phyloP scores from a whole-genome alignment of 2,329 filamentous ascomycete genomes.

The Talaromyces sp. region DNA sequence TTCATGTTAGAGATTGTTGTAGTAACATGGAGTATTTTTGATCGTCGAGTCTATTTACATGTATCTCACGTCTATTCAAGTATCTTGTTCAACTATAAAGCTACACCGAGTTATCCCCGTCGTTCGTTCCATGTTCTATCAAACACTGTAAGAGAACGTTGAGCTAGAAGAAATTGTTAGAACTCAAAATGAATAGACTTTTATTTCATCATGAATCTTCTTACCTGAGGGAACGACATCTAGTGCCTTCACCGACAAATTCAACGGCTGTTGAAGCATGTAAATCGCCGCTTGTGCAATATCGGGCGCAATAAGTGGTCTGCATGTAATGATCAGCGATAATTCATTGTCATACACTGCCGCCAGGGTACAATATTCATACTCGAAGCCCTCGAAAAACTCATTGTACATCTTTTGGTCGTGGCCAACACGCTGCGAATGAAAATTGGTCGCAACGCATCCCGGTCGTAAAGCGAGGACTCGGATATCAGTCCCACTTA shows the following conservation, averaged over 20 bases:
- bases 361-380: not conserved
- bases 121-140: constrained; percentile 34
- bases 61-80: no score
- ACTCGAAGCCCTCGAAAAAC: constrained; percentile 49
- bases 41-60: no score
- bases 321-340: constrained; percentile 2
- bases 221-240: constrained; percentile 50
- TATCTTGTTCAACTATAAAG: no score
- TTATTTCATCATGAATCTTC: not conserved
- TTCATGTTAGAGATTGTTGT: no score
- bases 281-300: constrained; percentile 48
- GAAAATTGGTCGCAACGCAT: constrained; percentile 54
- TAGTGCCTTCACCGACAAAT: constrained; percentile 50
- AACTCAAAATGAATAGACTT: not conserved
- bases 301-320: constrained; percentile 47
- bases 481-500: constrained; percentile 51
- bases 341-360: not conserved
- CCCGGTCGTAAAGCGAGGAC: constrained; percentile 52
- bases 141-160: constrained; percentile 36
- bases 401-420: constrained; percentile 47
- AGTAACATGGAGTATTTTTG: no score
- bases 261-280: constrained; percentile 46
- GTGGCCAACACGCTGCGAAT: constrained; percentile 49
- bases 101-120: no score
- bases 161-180: constrained; percentile 23